Percentiles rank a stretch among this genome's conserved stretches.
phyloP scores from a whole-genome alignment of 805 yeast species.

The Grigorovia yakushimaensis region DNA sequence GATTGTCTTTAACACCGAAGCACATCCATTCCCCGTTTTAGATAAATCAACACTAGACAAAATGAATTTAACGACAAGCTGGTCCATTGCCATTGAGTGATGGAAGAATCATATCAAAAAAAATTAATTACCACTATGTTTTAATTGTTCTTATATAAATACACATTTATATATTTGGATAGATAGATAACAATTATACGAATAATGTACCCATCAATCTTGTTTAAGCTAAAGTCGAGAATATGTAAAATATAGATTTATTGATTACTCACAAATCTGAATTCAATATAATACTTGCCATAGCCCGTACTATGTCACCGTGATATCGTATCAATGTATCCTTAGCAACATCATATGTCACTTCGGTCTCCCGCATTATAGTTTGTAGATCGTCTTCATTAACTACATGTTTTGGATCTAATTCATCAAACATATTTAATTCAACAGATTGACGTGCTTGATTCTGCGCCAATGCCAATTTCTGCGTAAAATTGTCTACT shows the following conservation, averaged over 20 bases:
- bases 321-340: constrained; percentile 79
- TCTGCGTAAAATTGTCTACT: constrained; percentile 84
- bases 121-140: too few species aligned
- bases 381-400: constrained; percentile 73
- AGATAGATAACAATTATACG: too few species aligned
- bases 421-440: constrained; percentile 20
- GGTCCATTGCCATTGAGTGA: constrained; percentile 14
- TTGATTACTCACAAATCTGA: constrained; percentile 26
- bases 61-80: constrained; percentile 19
- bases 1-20: constrained; percentile 83
- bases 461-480: constrained; percentile 71
- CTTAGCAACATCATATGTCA: constrained; percentile 79
- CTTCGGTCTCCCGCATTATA: constrained; percentile 83
- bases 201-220: too few species aligned
- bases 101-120: too few species aligned
- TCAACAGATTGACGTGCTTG: constrained; percentile 40
- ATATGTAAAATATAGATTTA: too few species aligned
- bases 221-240: not conserved
- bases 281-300: constrained; percentile 37
- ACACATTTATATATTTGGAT: not conserved
- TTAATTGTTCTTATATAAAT: too few species aligned
- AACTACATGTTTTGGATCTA: constrained; percentile 39
- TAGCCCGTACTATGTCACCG: constrained; percentile 91
- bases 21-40: constrained; percentile 82
- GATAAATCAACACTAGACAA: constrained; percentile 6